Percentiles rank a stretch among this genome's conserved stretches.
These are phyloP conservation scores for Sanghuangporus sanghuang DNA, from an alignment of 1,284 basidiomycete species.

Conservation along the genomic window DNA sequence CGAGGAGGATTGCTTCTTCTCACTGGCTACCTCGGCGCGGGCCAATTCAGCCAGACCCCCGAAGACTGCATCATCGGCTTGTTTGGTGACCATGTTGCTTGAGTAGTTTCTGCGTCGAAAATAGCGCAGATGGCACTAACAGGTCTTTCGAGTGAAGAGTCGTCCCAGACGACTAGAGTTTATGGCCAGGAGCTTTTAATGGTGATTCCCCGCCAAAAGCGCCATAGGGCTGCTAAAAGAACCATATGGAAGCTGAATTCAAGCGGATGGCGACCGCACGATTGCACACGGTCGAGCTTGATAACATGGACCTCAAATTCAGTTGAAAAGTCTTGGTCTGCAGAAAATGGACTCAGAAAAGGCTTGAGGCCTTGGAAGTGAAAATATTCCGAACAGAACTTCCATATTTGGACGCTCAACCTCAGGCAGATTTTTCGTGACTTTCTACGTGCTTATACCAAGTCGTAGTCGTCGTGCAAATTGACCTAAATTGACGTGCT, in stretches of 20 bases:
- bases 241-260: neutral
- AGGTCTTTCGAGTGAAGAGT: no score
- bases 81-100: constrained; percentile 3
- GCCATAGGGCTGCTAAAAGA: neutral
- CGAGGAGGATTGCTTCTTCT: neutral
- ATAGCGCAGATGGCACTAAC: neutral
- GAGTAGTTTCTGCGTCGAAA: neutral
- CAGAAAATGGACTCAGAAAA: neutral
- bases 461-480: neutral
- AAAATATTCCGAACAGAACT: neutral
- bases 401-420: neutral
- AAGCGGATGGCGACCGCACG: neutral
- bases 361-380: neutral
- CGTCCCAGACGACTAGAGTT: no score
- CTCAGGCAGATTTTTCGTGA: neutral
- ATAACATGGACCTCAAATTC: neutral
- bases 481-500: neutral
- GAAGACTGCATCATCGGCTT: constrained; percentile 28
- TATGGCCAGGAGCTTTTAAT: neutral
- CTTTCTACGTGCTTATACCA: neutral
- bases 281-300: neutral
- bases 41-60: constrained; percentile 27
- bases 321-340: neutral
- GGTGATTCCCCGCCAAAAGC: no score
- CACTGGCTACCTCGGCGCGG: neutral